Conservation (phyloP, 495 filamentous ascomycete genomes). For the Cenococcum geophilum region DNA sequence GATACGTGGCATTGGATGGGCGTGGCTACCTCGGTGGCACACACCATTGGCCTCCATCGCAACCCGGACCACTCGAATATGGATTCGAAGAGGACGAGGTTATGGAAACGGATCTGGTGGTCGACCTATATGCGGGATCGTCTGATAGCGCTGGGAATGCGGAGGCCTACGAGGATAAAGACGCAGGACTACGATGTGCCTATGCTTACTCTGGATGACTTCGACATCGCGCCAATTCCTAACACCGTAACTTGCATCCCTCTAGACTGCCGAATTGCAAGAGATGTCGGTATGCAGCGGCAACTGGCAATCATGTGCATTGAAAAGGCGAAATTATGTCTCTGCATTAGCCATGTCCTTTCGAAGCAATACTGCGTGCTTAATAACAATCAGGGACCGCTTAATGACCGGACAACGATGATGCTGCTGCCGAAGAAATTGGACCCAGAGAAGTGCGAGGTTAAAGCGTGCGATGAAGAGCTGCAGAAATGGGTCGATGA, state of each 20-base stretch:
- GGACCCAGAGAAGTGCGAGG: slow-evolving; percentile 65
- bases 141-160: slow-evolving; percentile 81
- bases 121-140: slow-evolving; percentile 87
- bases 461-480: slow-evolving; percentile 65
- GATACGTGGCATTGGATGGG: slow-evolving; percentile 41
- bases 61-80: slow-evolving; percentile 71
- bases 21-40: slow-evolving; percentile 34
- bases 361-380: slow-evolving; percentile 84
- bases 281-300: slow-evolving; percentile 59
- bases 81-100: slow-evolving; percentile 59
- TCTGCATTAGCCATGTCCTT: slow-evolving; percentile 77
- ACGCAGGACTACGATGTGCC: slow-evolving; percentile 84
- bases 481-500: slow-evolving; percentile 64
- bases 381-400: slow-evolving; percentile 63
- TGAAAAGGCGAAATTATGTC: slow-evolving; percentile 81
- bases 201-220: slow-evolving; percentile 76
- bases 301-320: slow-evolving; percentile 82
- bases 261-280: slow-evolving; percentile 57
- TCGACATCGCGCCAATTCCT: slow-evolving; percentile 64
- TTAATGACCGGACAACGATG: slow-evolving; percentile 64
- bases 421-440: slow-evolving; percentile 86
- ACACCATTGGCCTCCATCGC: slow-evolving; percentile 37
- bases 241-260: slow-evolving; percentile 57
- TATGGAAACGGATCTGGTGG: slow-evolving; percentile 95
- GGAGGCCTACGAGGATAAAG: slow-evolving; percentile 81